phyloP scores from a whole-genome alignment of 2,329 filamentous ascomycete species.

The Drechslerella dactyloides region DNA sequence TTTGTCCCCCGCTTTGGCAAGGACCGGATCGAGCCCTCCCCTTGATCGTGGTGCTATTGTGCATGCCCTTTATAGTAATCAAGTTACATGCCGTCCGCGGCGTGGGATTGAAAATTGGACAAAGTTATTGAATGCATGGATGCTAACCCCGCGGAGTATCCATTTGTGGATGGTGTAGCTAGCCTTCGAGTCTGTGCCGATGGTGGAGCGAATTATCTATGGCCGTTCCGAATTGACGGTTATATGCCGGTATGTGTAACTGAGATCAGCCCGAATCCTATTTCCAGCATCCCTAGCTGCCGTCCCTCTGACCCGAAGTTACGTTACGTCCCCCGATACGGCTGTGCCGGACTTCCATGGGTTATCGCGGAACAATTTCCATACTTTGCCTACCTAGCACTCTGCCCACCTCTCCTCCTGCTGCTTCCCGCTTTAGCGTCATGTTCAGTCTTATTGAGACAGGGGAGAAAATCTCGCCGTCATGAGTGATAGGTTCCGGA shows the following conservation, averaged over 20 bases:
- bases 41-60: no score
- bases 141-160: slow-evolving; percentile 52
- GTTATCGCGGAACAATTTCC: not conserved
- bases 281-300: not conserved
- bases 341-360: not conserved
- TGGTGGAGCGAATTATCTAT: slow-evolving; percentile 83
- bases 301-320: not conserved
- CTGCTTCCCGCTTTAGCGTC: not conserved
- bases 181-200: slow-evolving; percentile 79
- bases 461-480: slow-evolving; percentile 2
- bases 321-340: not conserved
- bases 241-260: slow-evolving; percentile 29
- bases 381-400: not conserved
- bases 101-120: not conserved
- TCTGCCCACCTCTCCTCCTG: not conserved
- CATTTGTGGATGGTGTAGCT: slow-evolving; percentile 60
- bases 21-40: not conserved
- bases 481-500: slow-evolving; percentile 64
- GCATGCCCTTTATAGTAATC: not conserved
- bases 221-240: slow-evolving; percentile 57
- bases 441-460: not conserved
- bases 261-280: not conserved
- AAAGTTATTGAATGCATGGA: not conserved
- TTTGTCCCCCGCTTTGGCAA: slow-evolving; percentile 1
- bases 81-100: not conserved